Percentiles rank a stretch among this genome's conserved stretches.
phyloP scores from a whole-genome alignment of 129 eudicot species.

The Tanacetum coccineum region DNA sequence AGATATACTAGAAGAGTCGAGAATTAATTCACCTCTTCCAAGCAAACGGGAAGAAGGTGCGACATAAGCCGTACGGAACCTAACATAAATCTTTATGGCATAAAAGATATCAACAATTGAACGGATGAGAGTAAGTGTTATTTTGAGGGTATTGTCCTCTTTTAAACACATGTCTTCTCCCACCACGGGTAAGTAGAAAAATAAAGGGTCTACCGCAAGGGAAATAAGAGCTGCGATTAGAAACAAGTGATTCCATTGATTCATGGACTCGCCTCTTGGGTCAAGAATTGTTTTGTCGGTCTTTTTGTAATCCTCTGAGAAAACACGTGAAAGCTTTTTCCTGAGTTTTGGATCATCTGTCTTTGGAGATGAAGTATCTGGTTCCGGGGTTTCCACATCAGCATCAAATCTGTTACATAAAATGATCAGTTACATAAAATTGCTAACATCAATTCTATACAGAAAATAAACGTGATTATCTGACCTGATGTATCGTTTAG shows the following conservation, averaged over 20 bases:
- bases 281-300: conserved; percentile 42
- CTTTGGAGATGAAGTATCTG: conserved; percentile 1
- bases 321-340: conserved; percentile 58
- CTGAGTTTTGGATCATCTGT: conserved; percentile 16
- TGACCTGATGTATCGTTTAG: conserved; percentile 32
- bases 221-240: conserved; percentile 51
- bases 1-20: conserved; percentile 58
- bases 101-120: conserved; percentile 52
- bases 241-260: conserved; percentile 54
- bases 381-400: conserved; percentile 34
- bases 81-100: conserved; percentile 39
- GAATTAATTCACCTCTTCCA: conserved; percentile 80
- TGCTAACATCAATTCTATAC: neutral
- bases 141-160: conserved; percentile 38
- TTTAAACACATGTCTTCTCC: conserved; percentile 47
- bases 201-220: conserved; percentile 69
- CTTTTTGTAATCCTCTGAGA: conserved; percentile 53
- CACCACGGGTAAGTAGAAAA: conserved; percentile 66
- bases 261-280: conserved; percentile 46
- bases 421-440: conserved; percentile 6
- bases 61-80: conserved; percentile 73
- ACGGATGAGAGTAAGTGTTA: conserved; percentile 49
- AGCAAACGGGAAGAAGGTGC: conserved; percentile 77
- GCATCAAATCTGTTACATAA: conserved; percentile 29
- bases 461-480: conserved; percentile 1